phyloP scores from a whole-genome alignment of 768 basidiomycete genomes.

The Mycena amicta region DNA sequence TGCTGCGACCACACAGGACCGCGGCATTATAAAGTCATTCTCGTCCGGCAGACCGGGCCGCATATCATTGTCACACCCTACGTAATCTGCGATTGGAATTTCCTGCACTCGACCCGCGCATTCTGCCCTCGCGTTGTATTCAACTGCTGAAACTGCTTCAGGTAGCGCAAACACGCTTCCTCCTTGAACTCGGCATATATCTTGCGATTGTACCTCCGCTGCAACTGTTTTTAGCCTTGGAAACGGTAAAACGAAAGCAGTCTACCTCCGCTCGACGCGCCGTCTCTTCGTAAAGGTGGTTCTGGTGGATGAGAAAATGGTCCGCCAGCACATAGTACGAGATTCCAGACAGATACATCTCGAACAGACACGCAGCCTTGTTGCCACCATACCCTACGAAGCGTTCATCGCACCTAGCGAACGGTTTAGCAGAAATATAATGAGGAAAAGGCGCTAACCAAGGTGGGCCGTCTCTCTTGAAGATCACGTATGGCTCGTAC shows the following conservation, averaged over 20 bases:
- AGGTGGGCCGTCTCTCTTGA: slow-evolving; percentile 73
- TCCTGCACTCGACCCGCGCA: slow-evolving; percentile 64
- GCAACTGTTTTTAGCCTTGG: slow-evolving; percentile 4
- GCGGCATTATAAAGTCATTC: too few relatives aligned
- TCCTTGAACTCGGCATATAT: slow-evolving; percentile 79
- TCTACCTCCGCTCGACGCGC: slow-evolving; percentile 69
- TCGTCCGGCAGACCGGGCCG: slow-evolving; percentile 15
- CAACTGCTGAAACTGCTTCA: slow-evolving; percentile 57
- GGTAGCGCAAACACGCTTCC: slow-evolving; percentile 75
- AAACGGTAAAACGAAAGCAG: background rate
- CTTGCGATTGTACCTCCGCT: slow-evolving; percentile 78
- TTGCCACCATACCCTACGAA: slow-evolving; percentile 92
- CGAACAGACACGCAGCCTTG: slow-evolving; percentile 90
- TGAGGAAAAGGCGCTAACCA: slow-evolving; percentile 52
- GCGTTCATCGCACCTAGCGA: slow-evolving; percentile 81
- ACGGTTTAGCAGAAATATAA: slow-evolving; percentile 4
- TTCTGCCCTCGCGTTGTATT: slow-evolving; percentile 55
- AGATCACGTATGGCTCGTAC: slow-evolving; percentile 89
- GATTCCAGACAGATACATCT: slow-evolving; percentile 87
- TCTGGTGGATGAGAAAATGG: slow-evolving; percentile 89
- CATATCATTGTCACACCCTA: too few relatives aligned
- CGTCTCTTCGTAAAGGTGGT: slow-evolving; percentile 78
- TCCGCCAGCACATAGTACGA: slow-evolving; percentile 83
- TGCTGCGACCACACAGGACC: too few relatives aligned
- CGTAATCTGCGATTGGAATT: slow-evolving; percentile 44